Evolutionary conservation across 2,329 filamentous ascomycete species (phyloP), one percentile per base, ranked within the genome.

Genomic region (Lecanicillium sp.): DNA sequence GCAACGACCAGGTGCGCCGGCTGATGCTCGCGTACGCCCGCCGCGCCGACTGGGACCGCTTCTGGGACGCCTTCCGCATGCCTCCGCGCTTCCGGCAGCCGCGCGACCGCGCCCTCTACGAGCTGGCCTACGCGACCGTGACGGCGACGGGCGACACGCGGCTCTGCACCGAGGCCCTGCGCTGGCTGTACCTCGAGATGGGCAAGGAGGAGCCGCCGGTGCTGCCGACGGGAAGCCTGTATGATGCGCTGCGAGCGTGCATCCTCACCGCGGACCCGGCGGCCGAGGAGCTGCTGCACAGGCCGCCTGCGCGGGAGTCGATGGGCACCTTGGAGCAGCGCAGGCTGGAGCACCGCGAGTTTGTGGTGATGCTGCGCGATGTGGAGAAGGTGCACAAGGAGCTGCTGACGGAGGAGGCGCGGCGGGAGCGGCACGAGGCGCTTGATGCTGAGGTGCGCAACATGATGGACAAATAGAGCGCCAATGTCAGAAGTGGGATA

Each of bases 21-120:
- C 62, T 80, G 29, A 64, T 79, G 64, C 55, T 61, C 3, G 65
- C 68, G 1, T 75, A 79, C 52, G 69, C 76, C 5, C 53, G 55
- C 17, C 68, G 69, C 50, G 57, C 60, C 15, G 66, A 80, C 54
- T 83, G 79, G 72, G 60, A 71, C 14, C 66, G 68, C 5, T 79
- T 86, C 56, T 85, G 79, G 81, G 69, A 78, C 17, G 58, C 72
- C 9, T 87, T 83, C 71, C 72, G 73, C 47, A 69, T 73, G 48
- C 72, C 78, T 4, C 65, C 81, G 12, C 68, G 74, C 33, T 72
- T 74, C 54, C 63, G 71, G 32, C 58, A 62, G 8, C 56, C 68
- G 1, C 76, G 83, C 17, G 73, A 75, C 0, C 57, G 67, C n/a
- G 59, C 60, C 14, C 68, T 84, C 53, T 87, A 87, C 58, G 61